These are phyloP conservation scores for Vitis rupestris DNA, from an alignment of 164 flowering plant genomes.

Conservation along the genomic window DNA sequence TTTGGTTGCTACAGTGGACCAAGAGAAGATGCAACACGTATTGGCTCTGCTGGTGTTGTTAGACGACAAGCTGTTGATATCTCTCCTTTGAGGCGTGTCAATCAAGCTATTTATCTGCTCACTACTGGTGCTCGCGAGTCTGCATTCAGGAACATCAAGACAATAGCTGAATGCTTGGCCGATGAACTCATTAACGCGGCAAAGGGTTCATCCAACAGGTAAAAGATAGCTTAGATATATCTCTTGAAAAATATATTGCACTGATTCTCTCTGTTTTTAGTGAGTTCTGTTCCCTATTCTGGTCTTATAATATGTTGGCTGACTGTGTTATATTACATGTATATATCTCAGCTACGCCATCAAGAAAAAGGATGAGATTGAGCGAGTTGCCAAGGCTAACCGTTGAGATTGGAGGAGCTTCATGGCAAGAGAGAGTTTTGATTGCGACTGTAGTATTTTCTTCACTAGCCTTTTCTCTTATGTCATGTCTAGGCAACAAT, in stretches of 20 bases:
- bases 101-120: conserved; percentile 49
- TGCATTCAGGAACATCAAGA: conserved; percentile 48
- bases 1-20: conserved; percentile 35
- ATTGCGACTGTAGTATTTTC: too few relatives aligned
- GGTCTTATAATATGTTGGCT: not conserved
- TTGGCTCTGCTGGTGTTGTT: conserved; percentile 56
- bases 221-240: too few relatives aligned
- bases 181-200: conserved; percentile 47
- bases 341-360: conserved; percentile 41
- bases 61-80: conserved; percentile 51
- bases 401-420: conserved; percentile 24
- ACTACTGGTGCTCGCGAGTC: conserved; percentile 54
- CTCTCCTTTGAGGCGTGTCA: conserved; percentile 49
- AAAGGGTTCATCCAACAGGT: conserved; percentile 57
- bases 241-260: not conserved
- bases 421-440: too few relatives aligned
- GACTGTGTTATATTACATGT: not conserved
- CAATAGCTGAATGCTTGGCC: conserved; percentile 42
- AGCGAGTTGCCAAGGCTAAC: conserved; percentile 52
- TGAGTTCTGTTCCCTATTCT: not conserved
- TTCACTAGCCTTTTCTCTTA: too few relatives aligned
- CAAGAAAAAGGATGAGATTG: conserved; percentile 51
- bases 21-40: conserved; percentile 53
- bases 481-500: too few relatives aligned
- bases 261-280: too few relatives aligned